Evolutionary conservation across 169 alveolate species (phyloP).

Genomic region (Perkinsus chesapeaki): DNA sequence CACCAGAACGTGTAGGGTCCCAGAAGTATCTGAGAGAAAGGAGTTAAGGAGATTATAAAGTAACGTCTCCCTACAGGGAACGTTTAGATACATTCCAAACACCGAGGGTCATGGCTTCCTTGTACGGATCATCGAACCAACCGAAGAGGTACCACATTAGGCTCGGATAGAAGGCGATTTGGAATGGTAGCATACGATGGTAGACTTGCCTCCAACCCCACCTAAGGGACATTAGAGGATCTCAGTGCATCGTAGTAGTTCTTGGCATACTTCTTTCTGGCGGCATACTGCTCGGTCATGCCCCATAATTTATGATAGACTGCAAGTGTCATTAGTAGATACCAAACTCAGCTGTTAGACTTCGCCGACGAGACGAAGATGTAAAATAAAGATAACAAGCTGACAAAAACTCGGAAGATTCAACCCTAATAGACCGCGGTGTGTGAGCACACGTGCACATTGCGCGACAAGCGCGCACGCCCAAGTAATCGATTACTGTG

Average conservation of each 20-base stretch:
- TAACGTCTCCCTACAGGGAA: not conserved
- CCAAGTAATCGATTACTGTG: too few species aligned
- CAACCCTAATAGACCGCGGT: too few species aligned
- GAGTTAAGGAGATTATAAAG: not conserved
- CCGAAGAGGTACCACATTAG: not conserved
- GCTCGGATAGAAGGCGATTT: not conserved
- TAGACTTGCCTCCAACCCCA: not conserved
- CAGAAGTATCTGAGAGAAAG: not conserved
- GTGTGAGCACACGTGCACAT: too few species aligned
- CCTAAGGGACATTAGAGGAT: not conserved
- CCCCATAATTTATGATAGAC: not conserved
- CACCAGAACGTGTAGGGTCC: not conserved
- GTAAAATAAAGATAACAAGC: not conserved
- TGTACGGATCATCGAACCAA: not conserved
- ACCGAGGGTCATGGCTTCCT: not conserved
- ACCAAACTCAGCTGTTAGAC: not conserved
- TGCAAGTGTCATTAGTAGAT: not conserved
- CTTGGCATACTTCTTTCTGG: not conserved
- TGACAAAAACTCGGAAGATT: too few species aligned
- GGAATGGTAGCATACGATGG: not conserved
- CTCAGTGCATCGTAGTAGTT: not conserved
- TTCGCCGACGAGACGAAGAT: conserved; percentile 5
- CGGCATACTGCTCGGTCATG: not conserved
- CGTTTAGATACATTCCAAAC: not conserved
- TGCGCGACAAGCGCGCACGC: too few species aligned